Conservation (phyloP, 176 grass and related monocot genomes). For the Ampelocalamus luodianensis region DNA sequence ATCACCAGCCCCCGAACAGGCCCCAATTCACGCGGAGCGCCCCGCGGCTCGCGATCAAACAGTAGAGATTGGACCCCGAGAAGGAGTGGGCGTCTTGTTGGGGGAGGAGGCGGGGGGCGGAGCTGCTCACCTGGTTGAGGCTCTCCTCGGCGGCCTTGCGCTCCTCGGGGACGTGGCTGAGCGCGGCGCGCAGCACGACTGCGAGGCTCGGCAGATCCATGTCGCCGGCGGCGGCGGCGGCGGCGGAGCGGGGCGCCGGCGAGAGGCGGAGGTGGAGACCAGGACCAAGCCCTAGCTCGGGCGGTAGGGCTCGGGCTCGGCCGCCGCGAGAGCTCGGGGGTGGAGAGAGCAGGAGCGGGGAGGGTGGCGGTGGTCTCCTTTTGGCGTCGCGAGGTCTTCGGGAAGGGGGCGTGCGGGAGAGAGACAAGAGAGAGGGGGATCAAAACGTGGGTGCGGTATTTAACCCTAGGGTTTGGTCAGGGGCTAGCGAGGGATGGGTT, state of each 20-base stretch:
- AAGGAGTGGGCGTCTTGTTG: background rate
- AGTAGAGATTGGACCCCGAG: conserved; percentile 22
- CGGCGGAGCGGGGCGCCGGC: background rate
- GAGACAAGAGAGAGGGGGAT: conserved; percentile 7
- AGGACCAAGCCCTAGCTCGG: conserved; percentile 38
- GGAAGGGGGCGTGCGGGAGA: conserved; percentile 29
- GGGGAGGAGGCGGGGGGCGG: background rate
- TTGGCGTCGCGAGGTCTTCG: conserved; percentile 53
- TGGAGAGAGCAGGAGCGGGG: conserved; percentile 39
- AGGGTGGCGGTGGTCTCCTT: conserved; percentile 34
- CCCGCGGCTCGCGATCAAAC: conserved; percentile 38
- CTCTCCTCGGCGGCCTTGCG: conserved; percentile 87
- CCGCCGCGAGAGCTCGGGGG: conserved; percentile 33
- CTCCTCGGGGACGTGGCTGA: conserved; percentile 85
- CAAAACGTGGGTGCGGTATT: conserved; percentile 50
- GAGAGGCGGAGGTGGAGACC: conserved; percentile 1
- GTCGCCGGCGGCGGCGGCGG: conserved; percentile 7
- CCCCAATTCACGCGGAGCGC: background rate
- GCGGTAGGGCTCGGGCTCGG: background rate
- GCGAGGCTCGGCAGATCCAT: conserved; percentile 92
- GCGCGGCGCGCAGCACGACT: conserved; percentile 77
- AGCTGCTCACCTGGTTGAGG: conserved; percentile 75
- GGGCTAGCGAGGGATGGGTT: background rate
- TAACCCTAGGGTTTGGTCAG: conserved; percentile 92
- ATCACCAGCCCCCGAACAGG: background rate